These are phyloP conservation scores for Coemansia sp. DNA, from an alignment of 192 early-diverging fungal species.

Conservation along the genomic window DNA sequence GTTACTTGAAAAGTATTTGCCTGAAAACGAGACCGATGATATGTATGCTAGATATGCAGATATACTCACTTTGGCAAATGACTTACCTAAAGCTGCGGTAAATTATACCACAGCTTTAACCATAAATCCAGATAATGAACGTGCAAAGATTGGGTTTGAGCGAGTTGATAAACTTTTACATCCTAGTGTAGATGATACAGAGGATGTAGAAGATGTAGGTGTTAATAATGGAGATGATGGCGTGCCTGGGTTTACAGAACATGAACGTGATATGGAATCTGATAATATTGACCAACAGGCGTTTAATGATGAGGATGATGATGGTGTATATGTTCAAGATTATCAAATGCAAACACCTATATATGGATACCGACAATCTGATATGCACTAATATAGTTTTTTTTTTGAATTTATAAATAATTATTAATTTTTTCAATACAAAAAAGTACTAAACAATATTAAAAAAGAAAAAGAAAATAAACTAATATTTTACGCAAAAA, in stretches of 20 bases:
- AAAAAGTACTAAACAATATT: background rate
- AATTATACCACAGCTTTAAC: constrained; percentile 36
- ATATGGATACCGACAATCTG: background rate
- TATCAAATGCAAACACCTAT: background rate
- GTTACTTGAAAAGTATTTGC: constrained; percentile 25
- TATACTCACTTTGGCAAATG: constrained; percentile 41
- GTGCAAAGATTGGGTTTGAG: constrained; percentile 26
- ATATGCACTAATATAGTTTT: background rate
- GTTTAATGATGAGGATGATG: background rate
- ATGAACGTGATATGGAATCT: no score
- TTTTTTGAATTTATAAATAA: background rate
- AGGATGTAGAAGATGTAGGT: constrained; percentile 2
- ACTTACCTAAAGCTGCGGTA: constrained; percentile 32
- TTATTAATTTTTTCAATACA: background rate
- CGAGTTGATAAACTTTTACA: constrained; percentile 45
- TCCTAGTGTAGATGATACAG: constrained; percentile 10
- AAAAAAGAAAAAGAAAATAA: background rate
- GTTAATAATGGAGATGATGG: background rate
- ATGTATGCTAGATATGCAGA: constrained; percentile 47
- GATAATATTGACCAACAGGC: no score
- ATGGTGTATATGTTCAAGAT: background rate
- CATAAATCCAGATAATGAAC: constrained; percentile 30
- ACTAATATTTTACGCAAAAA: background rate
- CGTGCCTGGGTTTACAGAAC: background rate
- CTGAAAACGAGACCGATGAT: constrained; percentile 33